These are phyloP conservation scores for Pythium coloratum DNA, from an alignment of 352 stramenopile genomes.

Conservation along the genomic window DNA sequence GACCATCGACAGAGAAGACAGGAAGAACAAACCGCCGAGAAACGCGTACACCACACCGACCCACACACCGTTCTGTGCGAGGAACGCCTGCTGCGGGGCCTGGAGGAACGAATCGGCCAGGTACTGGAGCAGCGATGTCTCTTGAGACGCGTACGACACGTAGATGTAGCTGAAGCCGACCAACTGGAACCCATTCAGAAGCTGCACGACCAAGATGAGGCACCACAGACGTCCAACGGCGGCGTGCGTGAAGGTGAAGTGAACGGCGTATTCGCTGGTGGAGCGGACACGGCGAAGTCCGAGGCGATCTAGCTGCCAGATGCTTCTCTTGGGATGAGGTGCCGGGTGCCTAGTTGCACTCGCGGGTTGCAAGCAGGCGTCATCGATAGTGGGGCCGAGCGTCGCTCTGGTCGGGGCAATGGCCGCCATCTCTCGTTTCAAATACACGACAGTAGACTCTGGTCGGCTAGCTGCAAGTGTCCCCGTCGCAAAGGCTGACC, in stretches of 20 bases:
- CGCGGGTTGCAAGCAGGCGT: background rate
- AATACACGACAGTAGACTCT: background rate
- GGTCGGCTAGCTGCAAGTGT: background rate
- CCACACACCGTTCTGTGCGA: background rate
- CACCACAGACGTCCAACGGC: constrained; percentile 4
- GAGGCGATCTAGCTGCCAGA: background rate
- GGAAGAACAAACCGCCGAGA: background rate
- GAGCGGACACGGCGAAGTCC: background rate
- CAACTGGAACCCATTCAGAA: constrained; percentile 2
- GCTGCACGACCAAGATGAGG: constrained; percentile 8
- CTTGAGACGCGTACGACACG: background rate
- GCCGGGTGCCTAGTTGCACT: background rate
- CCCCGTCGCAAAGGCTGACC: background rate
- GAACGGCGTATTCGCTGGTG: background rate
- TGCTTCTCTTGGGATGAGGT: background rate
- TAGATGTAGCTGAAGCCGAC: constrained; percentile 10
- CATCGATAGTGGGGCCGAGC: background rate
- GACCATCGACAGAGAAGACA: background rate
- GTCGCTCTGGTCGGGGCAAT: background rate
- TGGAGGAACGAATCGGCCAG: constrained; percentile 1
- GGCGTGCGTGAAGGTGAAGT: constrained; percentile 7
- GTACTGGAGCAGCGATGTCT: background rate
- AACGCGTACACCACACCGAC: constrained; percentile 2
- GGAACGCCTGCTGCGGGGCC: constrained; percentile 2
- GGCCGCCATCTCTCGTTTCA: background rate